Evolutionary conservation across 257 asterid genomes (phyloP), one percentile per base, ranked within the genome.

Genomic region (Rauvolfia tetraphylla): DNA sequence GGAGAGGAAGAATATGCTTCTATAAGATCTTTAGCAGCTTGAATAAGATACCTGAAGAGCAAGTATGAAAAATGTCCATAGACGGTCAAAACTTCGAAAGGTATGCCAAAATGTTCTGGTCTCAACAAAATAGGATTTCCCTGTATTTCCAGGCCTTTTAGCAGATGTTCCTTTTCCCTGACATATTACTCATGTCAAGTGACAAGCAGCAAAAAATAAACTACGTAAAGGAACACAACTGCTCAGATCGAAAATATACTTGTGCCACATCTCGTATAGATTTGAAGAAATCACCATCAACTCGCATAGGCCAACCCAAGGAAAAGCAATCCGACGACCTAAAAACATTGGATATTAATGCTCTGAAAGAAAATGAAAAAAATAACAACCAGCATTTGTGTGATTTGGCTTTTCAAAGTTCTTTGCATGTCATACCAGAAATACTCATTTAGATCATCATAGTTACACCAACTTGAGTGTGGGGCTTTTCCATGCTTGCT

Each of bases 221-320:
- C 71, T 69, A 68, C 66, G 20, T 65, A 58, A 74, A 72, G 22
- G 36, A 73, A 63, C 44, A 61, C 3, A 67, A 72, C n/a, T 71
- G 56, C 31, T 42, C 11, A 29, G 71, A 79, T 33, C 72, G 20
- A 74, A 80, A 68, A 72, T 36, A 67, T 81, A 93, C 98, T 88
- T 90, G 75, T 48, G 81, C 80, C 49, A 61, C 75, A 42, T 80
- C 87, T 73, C 86, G 88, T 58, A 88, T 82, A 68, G 96, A 87
- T 82, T 91, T 93, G 85, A 95, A 95, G 88, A 95, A 92, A 58
- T 95, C 94, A 70, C 91, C 96, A 84, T 91, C 97, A 85, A 90
- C 99, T 68, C 96, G 89, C 97, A 95, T 95, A 41, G 99, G 99
- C 99, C 99, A 95, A 72, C 99, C 99, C 90, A 93, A 83, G 38